Evolutionary conservation across 2,329 filamentous ascomycete species (phyloP), one percentile per base, ranked within the genome.

Genomic region (Polytolypa hystricis): DNA sequence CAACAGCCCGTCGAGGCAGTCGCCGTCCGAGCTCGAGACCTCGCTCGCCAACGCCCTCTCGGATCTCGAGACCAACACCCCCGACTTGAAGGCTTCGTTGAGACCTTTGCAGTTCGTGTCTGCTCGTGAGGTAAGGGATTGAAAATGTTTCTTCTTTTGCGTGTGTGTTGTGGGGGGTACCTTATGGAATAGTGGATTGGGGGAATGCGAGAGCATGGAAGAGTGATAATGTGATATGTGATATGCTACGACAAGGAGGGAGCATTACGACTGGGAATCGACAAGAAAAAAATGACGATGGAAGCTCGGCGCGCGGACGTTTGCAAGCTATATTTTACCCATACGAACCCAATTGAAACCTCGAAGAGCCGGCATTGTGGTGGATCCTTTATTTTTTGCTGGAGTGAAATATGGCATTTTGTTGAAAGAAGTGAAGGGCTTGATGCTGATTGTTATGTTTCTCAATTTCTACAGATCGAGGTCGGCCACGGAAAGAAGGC

Each of bases 401-500:
- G 11, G n/a, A 14, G 8, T 12, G 7, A 12, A 14, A 12, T 12
- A 30, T 17, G 11, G 28, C 28, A 30, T 30, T 25, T 25, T 25
- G n/a, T n/a, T 7, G 21, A n/a, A n/a, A n/a, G n/a, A n/a, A n/a
- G n/a, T n/a, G n/a, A n/a, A n/a, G n/a, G n/a, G n/a, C n/a, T n/a
- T n/a, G n/a, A 29, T 35, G 18, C 55, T 59, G 47, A 59, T 52
- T 43, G 46, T 39, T 31, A 42, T 45, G 29, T 42, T 17, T 30
- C 38, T 15, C 37, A 37, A 34, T 60, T 66, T 62, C 64, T 63
- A 58, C 62, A 98, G 91, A 91, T 98, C 77, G 91, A 98, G 78
- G 89, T 96, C 74, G 91, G 91, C 77, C 87, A 96, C 77, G 91
- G 91, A 81, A 94, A 94, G 81, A 98, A 96, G 83, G 91, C 91